phyloP scores from a whole-genome alignment of 805 yeast species.

The Debaryomyces prosopidis region DNA sequence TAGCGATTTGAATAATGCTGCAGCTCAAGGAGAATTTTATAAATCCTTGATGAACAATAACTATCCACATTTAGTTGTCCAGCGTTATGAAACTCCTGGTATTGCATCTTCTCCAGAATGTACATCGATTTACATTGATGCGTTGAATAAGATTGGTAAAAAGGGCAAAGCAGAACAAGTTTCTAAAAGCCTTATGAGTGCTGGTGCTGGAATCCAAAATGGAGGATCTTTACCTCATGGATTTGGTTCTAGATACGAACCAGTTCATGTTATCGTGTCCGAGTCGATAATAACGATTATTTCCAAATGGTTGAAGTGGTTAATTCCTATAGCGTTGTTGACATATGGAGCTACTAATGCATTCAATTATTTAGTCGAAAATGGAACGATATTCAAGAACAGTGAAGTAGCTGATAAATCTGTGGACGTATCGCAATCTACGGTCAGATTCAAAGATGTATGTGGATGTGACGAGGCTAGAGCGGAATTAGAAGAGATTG shows the following conservation, averaged over 20 bases:
- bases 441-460: constrained; percentile 88
- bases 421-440: constrained; percentile 80
- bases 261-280: constrained; percentile 90
- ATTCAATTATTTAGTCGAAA: constrained; percentile 77
- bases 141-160: constrained; percentile 76
- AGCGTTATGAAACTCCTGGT: constrained; percentile 92
- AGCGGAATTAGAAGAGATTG: constrained; percentile 95
- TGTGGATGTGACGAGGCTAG: constrained; percentile 99
- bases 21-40: constrained; percentile 82
- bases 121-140: constrained; percentile 75
- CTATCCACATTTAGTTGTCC: constrained; percentile 95
- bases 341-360: constrained; percentile 81
- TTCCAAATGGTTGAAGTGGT: constrained; percentile 87
- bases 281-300: constrained; percentile 78
- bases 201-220: constrained; percentile 4
- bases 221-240: constrained; percentile 26
- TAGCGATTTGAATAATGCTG: constrained; percentile 64
- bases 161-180: constrained; percentile 74
- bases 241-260: constrained; percentile 72
- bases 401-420: constrained; percentile 74
- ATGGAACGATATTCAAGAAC: constrained; percentile 76
- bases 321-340: constrained; percentile 75
- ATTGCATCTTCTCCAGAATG: constrained; percentile 82
- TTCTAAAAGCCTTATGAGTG: constrained; percentile 39
- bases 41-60: constrained; percentile 68